A percentile compares a stretch with the other conserved stretches of the same genome.
phyloP scores from a whole-genome alignment of 2,329 filamentous ascomycete genomes.

The Pestalotiopsis sp. region DNA sequence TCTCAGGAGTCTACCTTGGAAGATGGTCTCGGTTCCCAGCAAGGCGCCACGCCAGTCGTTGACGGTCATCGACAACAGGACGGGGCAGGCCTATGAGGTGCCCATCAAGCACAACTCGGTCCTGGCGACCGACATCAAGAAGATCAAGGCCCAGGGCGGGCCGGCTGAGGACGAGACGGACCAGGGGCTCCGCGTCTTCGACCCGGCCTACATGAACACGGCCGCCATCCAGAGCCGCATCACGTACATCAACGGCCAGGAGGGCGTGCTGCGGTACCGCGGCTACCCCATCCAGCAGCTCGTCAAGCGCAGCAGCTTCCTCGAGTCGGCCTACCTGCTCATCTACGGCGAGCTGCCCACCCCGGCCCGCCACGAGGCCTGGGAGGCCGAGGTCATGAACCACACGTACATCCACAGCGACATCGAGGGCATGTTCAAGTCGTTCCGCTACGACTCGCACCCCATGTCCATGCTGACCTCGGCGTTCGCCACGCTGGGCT shows the following conservation, averaged over 20 bases:
- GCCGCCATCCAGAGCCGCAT: conserved; percentile 51
- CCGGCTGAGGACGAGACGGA: conserved; percentile 47
- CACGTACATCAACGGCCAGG: conserved; percentile 54
- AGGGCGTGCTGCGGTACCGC: conserved; percentile 53
- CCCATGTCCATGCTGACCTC: conserved; percentile 55
- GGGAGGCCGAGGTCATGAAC: conserved; percentile 52
- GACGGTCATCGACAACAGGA: conserved; percentile 52
- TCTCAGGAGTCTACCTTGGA: not conserved
- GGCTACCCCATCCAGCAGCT: conserved; percentile 55
- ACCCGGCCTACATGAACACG: conserved; percentile 56
- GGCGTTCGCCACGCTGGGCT: conserved; percentile 49
- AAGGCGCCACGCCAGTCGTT: conserved; percentile 31
- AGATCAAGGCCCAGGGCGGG: conserved; percentile 40
- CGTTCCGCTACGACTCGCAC: conserved; percentile 52
- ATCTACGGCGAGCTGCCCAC: conserved; percentile 54
- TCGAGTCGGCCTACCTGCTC: conserved; percentile 51
- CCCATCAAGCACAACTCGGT: conserved; percentile 52
- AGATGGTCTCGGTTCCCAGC: conserved; percentile 30
- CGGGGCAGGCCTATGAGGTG: conserved; percentile 47
- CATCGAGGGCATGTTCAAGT: conserved; percentile 52
- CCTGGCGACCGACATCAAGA: conserved; percentile 53
- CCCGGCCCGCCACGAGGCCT: conserved; percentile 37
- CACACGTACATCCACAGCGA: conserved; percentile 52
- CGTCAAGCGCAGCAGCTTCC: conserved; percentile 49
- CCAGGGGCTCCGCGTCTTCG: conserved; percentile 51